phyloP scores from a whole-genome alignment of 108 stramenopile genomes.

The Cyclostephanos invisitatus region DNA sequence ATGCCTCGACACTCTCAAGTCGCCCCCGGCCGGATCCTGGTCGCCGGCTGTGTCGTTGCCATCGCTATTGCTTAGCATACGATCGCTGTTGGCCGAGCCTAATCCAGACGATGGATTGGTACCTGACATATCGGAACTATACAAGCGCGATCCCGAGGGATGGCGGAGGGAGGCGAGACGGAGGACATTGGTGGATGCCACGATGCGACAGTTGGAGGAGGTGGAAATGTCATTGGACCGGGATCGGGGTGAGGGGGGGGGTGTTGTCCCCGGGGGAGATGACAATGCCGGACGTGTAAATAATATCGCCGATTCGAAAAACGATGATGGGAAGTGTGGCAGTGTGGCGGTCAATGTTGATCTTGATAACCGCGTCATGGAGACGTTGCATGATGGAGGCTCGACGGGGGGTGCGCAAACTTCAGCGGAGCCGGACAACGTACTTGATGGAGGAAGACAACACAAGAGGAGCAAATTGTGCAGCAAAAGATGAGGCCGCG shows the following conservation, averaged over 20 bases:
- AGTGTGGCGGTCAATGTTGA: background rate
- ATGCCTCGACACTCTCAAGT: slow-evolving; percentile 71
- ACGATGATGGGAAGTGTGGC: no score
- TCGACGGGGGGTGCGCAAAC: background rate
- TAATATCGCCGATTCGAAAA: background rate
- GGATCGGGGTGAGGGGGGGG: background rate
- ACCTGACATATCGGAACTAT: slow-evolving; percentile 63
- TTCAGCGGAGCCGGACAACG: background rate
- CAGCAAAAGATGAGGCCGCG: slow-evolving; percentile 2
- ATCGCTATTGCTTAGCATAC: slow-evolving; percentile 64
- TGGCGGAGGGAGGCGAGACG: slow-evolving; percentile 44
- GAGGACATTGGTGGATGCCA: slow-evolving; percentile 43
- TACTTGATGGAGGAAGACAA: background rate
- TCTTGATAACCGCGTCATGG: background rate
- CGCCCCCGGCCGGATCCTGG: slow-evolving; percentile 64
- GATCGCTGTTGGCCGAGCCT: slow-evolving; percentile 67
- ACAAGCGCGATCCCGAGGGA: slow-evolving; percentile 30
- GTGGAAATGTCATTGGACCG: slow-evolving; percentile 29
- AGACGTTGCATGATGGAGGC: background rate
- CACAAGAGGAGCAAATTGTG: slow-evolving; percentile 4
- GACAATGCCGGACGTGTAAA: background rate
- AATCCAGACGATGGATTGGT: slow-evolving; percentile 79
- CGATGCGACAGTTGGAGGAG: slow-evolving; percentile 41
- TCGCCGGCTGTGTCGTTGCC: slow-evolving; percentile 69
- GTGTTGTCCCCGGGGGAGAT: background rate